Conservation (phyloP, 2,329 filamentous ascomycete species). For the Sporothrix phasma region DNA sequence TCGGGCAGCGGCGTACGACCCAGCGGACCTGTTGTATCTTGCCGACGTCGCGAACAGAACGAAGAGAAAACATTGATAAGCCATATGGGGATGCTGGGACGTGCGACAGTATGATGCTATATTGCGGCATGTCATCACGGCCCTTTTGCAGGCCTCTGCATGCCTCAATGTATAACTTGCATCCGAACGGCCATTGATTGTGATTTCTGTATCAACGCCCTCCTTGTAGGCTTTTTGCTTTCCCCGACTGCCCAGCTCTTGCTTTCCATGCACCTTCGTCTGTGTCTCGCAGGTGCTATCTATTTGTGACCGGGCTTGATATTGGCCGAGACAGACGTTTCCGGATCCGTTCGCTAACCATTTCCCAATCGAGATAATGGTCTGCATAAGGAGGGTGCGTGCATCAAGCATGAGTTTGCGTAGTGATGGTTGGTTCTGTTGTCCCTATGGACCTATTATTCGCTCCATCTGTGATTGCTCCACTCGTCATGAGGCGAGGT, state of each 20-base stretch:
- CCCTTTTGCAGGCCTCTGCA: neutral
- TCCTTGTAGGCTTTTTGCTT: neutral
- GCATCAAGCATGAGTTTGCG: neutral
- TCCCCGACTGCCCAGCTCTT: neutral
- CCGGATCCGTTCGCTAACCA: constrained; percentile 27
- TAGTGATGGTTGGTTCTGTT: neutral
- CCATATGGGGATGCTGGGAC: neutral
- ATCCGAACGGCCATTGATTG: no score
- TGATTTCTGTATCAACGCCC: neutral
- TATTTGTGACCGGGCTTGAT: constrained; percentile 6
- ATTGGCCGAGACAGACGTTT: constrained; percentile 18
- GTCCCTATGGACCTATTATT: neutral
- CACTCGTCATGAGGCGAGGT: neutral
- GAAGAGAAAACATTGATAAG: neutral
- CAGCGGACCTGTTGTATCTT: neutral
- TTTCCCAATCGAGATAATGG: constrained; percentile 24
- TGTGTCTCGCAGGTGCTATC: neutral
- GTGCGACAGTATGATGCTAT: neutral
- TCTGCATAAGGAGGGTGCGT: neutral
- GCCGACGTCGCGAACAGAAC: neutral
- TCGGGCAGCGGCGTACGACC: neutral
- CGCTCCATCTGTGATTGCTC: neutral
- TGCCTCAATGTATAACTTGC: no score
- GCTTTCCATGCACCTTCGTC: neutral
- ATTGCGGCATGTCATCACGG: no score